Evolutionary conservation across 2,329 filamentous ascomycete species (phyloP), one percentile per base, ranked within the genome.

Genomic region (Penicillium griseofulvum): DNA sequence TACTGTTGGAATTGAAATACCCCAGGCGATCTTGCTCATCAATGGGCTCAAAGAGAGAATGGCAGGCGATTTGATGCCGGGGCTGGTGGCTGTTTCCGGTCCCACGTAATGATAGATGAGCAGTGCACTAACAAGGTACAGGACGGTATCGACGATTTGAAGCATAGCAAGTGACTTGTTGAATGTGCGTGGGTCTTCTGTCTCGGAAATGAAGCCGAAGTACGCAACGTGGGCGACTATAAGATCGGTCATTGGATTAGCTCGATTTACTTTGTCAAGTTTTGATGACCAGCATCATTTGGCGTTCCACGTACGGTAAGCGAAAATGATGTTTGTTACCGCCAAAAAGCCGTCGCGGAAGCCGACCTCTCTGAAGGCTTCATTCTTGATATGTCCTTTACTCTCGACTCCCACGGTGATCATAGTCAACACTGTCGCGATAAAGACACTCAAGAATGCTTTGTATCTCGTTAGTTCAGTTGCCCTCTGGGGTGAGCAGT

Each of bases 41-140:
- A 79, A 63, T 3, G 68, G 69, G 2, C 79, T 78, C 14, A 86
- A 80, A 0, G 86, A 87, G 12, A 83, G 82, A 1, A 90, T 80
- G 0, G 88, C 87, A 0, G 87, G 88, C 1, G 83, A 85, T 1
- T 79, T 76, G 3, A 90, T 86, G 17, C 44, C 44, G 16, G 31
- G 19, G 31, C 44, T 47, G 16, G 44, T 47, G 31, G 17, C 44
- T 17, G 44, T 47, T 19, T 78, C 71, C 0, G 76, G 73, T 0
- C 88, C 87, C 2, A 83, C 83, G 64, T 81, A 90, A 61, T 82
- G 78, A 71, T 90, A 90, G 64, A 89, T 84, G 42, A 90, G 79
- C 22, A 83, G 79, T 14, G 86, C 86, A 1, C 85, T 85, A 29
- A 87, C 68, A 29, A 87, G 78, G 69, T 90, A 90, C 45, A 89